These are phyloP conservation scores for Boletus rubropictus DNA, from an alignment of 768 basidiomycete genomes.

Conservation along the genomic window DNA sequence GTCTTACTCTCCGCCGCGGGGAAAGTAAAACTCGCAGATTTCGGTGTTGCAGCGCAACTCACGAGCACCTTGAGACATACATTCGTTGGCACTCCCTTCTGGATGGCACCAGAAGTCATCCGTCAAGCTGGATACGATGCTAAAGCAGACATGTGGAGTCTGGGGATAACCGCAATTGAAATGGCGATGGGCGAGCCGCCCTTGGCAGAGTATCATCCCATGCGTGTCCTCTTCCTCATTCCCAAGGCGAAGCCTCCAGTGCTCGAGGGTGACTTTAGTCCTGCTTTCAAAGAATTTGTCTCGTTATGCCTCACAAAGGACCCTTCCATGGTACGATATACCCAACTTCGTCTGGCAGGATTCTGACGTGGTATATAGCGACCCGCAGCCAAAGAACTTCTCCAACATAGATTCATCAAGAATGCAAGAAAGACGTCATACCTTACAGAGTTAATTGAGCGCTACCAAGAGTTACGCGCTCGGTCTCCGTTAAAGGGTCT, in stretches of 20 bases:
- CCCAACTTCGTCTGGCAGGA: background rate
- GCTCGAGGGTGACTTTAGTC: constrained; percentile 79
- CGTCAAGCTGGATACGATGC: constrained; percentile 94
- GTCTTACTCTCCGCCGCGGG: constrained; percentile 85
- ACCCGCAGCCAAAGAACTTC: constrained; percentile 83
- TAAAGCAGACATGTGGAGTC: constrained; percentile 96
- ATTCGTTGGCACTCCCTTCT: constrained; percentile 95
- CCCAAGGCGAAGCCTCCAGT: constrained; percentile 93
- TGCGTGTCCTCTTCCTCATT: constrained; percentile 96
- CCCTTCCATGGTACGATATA: constrained; percentile 56
- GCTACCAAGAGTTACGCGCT: constrained; percentile 71
- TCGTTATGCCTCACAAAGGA: constrained; percentile 89
- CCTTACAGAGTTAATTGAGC: constrained; percentile 83
- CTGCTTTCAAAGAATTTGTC: constrained; percentile 91
- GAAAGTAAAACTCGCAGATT: constrained; percentile 96
- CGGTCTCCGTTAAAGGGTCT: constrained; percentile 53
- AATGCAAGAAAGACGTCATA: constrained; percentile 76
- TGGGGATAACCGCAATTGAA: constrained; percentile 97
- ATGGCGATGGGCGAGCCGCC: constrained; percentile 98
- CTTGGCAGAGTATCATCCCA: constrained; percentile 94
- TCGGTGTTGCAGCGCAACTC: constrained; percentile 96
- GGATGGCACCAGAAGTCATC: constrained; percentile 99
- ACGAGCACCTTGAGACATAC: constrained; percentile 93
- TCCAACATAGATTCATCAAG: constrained; percentile 91
- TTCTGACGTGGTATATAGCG: constrained; percentile 48